Base-by-base conservation (phyloP, 2,329 filamentous ascomycete genomes). In the Exophiala xenobiotica region DNA sequence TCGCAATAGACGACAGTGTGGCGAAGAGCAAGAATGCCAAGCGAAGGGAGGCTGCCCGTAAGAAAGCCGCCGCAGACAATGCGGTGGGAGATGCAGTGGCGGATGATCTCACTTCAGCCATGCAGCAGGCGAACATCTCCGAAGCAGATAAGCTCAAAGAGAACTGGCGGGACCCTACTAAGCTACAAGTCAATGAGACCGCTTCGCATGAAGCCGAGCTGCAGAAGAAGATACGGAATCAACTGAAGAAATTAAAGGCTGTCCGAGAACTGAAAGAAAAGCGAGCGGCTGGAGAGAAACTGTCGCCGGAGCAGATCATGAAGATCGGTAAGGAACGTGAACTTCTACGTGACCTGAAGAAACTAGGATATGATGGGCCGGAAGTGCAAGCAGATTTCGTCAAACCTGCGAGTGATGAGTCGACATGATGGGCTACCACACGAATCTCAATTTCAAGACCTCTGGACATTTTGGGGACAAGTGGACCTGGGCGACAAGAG, bases 241-340 rank as follows among this genome's bases (percentile, higher is more conserved):
- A 97, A 38, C 88, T 86, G 68, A 99, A 99, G 78, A 99, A 97
- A 72, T 75, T 99, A 54, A 88, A 92, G 64, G 93, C 99, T 69
- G 92, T 93, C 3, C 87, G 85, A 61, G 93, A 97, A 2, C 77
- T 99, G 47, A 87, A 90, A 67, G 86, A 85, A 64, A 96, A 96
- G 78, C 95, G 95, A 70, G 88, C 95, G 19, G 85, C 83, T 49
- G 93, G 93, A 16, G 87, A 89, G 66, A 78, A 82, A 3, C 73
- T 99, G 54, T 77, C 97, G 20, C 92, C 91, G 0, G 93, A 99
- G 73, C 93, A 99, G 73, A 86, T 97, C 58, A 90, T 92, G 62
- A 99, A 99, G 74, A 89, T 99, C 49, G 95, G 96, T 68, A 95
- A 93, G 71, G 96, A 99, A 68, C 90, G 89, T 57, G 93, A 99